Evolutionary conservation across 805 yeast genomes (phyloP), one percentile per base, ranked within the genome.

Genomic region (Ogataea corticis): DNA sequence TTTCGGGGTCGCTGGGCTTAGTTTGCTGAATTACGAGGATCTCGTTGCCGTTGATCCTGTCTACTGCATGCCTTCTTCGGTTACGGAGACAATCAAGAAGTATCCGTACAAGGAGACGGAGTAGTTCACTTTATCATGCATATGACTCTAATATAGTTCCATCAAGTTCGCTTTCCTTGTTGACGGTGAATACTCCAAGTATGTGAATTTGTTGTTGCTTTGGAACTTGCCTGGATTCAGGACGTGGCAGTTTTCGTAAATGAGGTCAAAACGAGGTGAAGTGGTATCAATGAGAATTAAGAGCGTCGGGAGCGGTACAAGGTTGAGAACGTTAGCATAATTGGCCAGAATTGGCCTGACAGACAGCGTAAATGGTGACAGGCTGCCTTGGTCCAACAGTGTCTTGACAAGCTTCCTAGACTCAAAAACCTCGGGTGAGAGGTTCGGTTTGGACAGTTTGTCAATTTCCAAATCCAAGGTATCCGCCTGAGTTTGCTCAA

Each of bases 1-100:
- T 14, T 94, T 94, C 66, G 96, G 96, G 0, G 68, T 92, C 16
- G 85, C 97, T 0, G 99, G 97, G 0, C 70, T 94, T 46, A 83
- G 95, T 58, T 66, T 94, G 42, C 72, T 91, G 66, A 86, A 85
- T 2, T 78, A 67, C 45, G 80, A 79, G 14, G 68, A 72, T 37
- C 68, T 92, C 21, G 73, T 66, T n/a, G 70, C 72, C 4, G 79
- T 94, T 7, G 92, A 90, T 63, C 97, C 99, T 0, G 75, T 83
- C 3, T 91, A 88, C 63, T 92, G 98, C 59, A 73, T 94, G 73
- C 96, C 97, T 3, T 53, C 46, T n/a, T 53, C 58, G 3, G 62
- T 75, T 2, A 71, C 82, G 5, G 50, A 61, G 27, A 62, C 61
- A 3, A 58, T 65, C 2, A 61, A 58, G 27, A 56, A 55, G 29